Evolutionary conservation across 108 stramenopile species (phyloP).

Genomic region (Heterococcus sp.): DNA sequence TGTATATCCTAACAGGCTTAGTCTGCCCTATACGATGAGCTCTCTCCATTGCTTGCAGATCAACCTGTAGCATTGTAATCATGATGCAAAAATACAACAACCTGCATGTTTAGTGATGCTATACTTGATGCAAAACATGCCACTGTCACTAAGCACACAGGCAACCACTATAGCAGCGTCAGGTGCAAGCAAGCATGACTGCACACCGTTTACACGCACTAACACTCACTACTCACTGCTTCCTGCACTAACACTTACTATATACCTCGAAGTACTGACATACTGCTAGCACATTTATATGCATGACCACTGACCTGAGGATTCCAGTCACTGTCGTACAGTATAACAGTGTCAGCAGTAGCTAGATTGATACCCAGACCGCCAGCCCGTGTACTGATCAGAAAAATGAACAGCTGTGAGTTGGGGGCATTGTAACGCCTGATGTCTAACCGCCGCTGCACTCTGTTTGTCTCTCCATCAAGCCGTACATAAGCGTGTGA

Average conservation of each 20-base stretch:
- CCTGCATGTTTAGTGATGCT: too few relatives aligned
- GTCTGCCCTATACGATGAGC: conserved; percentile 58
- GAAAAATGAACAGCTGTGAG: conserved; percentile 34
- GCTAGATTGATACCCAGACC: conserved; percentile 75
- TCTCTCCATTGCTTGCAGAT: conserved; percentile 56
- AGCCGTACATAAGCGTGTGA: conserved; percentile 53
- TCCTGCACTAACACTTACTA: too few relatives aligned
- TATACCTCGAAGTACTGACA: too few relatives aligned
- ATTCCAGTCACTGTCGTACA: conserved; percentile 94
- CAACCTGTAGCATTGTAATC: too few relatives aligned
- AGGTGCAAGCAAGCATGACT: not conserved
- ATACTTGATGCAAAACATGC: too few relatives aligned
- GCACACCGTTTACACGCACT: not conserved
- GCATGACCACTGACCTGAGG: conserved; percentile 63
- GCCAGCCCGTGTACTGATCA: conserved; percentile 56
- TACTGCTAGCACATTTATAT: too few relatives aligned
- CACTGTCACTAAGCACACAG: too few relatives aligned
- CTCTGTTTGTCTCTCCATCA: conserved; percentile 65
- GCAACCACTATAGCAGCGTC: not conserved
- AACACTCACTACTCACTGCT: conserved; percentile 1
- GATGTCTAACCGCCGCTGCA: conserved; percentile 43
- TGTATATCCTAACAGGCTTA: conserved; percentile 55
- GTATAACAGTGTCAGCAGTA: conserved; percentile 87
- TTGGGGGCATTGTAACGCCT: conserved; percentile 51
- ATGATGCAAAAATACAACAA: too few relatives aligned